phyloP scores from a whole-genome alignment of 768 basidiomycete species.

The Lactarius sanguifluus region DNA sequence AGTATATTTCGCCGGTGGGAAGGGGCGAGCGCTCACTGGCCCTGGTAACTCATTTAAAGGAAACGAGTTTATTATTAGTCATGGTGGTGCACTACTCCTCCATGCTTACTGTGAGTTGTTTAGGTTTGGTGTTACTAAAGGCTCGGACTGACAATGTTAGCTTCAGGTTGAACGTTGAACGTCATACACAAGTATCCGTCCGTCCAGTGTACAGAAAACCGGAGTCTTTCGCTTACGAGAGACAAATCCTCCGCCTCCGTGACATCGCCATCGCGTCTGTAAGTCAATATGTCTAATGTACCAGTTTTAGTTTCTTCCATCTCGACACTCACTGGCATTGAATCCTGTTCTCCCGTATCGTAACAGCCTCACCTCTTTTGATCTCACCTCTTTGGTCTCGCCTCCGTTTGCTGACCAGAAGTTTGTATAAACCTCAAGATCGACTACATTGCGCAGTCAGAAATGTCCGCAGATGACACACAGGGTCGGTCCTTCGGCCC shows the following conservation, averaged over 20 bases:
- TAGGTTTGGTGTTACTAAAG: background rate
- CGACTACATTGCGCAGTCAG: background rate
- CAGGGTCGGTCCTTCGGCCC: constrained; percentile 7
- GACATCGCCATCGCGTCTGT: background rate
- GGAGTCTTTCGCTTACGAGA: background rate
- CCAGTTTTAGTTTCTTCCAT: background rate
- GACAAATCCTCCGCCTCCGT: background rate
- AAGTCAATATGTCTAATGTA: background rate
- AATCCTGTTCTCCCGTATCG: background rate
- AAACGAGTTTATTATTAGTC: background rate
- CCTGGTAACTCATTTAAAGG: background rate
- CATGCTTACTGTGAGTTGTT: background rate
- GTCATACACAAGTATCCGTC: background rate
- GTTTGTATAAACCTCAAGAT: background rate
- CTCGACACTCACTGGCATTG: background rate
- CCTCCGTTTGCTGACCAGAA: background rate
- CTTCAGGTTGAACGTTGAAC: background rate
- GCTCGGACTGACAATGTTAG: background rate
- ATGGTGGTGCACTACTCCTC: background rate
- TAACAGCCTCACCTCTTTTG: background rate
- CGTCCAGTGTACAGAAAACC: too few species aligned
- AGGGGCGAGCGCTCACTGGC: background rate
- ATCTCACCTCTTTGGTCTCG: background rate
- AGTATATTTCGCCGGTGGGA: background rate
- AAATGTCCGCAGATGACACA: constrained; percentile 11